Base-by-base conservation (phyloP, 768 basidiomycete species). In the Harrya chromipes region DNA sequence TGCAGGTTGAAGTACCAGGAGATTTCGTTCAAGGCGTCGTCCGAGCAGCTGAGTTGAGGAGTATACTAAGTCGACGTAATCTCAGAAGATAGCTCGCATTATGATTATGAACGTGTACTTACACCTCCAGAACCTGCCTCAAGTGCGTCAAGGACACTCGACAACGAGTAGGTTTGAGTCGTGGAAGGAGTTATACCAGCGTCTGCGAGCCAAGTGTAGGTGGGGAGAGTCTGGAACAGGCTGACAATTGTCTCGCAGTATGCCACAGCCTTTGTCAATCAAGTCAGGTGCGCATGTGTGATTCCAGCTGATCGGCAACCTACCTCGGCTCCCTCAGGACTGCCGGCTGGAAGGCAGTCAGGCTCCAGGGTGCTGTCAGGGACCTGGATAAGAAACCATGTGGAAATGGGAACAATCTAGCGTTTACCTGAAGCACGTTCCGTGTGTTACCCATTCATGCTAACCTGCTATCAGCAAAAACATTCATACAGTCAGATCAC, bases 131-230 rank as follows among this genome's bases (percentile, higher is more conserved):
- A 79, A 29, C 74, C 81, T 11, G 68, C 47, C 63, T 77, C 72
- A 41, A 90, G 69, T 3, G 85, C 87, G 33, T 74, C 61, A 11
- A 74, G 72, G 40, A 89, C 60, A 10, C 72, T 60, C 13, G 78
- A 69, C 16, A 87, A 74, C 0, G 80, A 80, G 63, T 82, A 82
- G 0, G 85, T 87, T 56, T 68, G 62, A 52, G 66, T 71, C 3
- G 72, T 68, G n/a, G 76, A 77, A 12, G 91, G 91, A 4, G 78
- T 80, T 57, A 93, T 92, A 21, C 88, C 88, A n/a, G 76, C 83
- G 19, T 76, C 69, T 13, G 73, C 69, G 35, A 93, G 82, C 80
- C 80, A 90, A 14, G 78, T 73, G 65, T 82, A 90, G 3, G 90
- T 90, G 0, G 88, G 85, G 21, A 91, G 79, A 9, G 75, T 74